Base-by-base conservation (phyloP, 305 asterid genomes). In the Fraxinus baroniana region DNA sequence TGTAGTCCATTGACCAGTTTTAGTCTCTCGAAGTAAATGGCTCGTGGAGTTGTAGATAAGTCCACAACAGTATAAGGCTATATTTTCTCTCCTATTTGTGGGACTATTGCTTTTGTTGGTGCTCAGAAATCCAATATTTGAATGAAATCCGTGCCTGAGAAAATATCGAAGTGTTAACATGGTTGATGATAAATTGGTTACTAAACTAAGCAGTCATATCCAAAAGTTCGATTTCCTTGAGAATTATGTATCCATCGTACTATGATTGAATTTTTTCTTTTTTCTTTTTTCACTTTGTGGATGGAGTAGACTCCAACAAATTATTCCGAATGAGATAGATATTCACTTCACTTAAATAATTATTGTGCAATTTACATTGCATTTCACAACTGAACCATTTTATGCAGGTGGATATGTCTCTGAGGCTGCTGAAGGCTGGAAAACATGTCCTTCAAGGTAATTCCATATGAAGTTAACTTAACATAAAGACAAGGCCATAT, bases 401-500 rank as follows among this genome's bases (percentile, higher is more conserved):
- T 82, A 72, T 86, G 84, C 91, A 95, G 99, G 98, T 95, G 86
- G 96, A 91, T 80, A 93, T 95, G 97, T 95, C 99, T 78, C 82
- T 95, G 85, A 94, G 89, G 90, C 78, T 92, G 84, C 88, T 95
- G 73, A 90, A 89, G 88, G 91, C 81, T 72, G 99, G 99, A 85
- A 95, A 95, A 79, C 97, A 94, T 89, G 99, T 95, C 86, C 91
- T 95, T 68, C 99, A 95, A 95, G 99, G 99, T 95, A 86, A 72
- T 81, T 89, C 77, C 20, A 66, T 72, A n/a, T 35, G 17, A 44
- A 12, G 55, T 44, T 44, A 44, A 41, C 49, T 41, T 78, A 80
- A 60, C 74, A 22, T 55, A 7, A 55, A 78, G 17, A 52, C 76
- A 30, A 64, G 52, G 52, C 26, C 37, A 76, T 71, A 76, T 17